A percentile compares a stretch with the other conserved stretches of the same genome.
These are phyloP conservation scores for Aegilops sharonensis DNA, from an alignment of 176 grass and related monocot species.

Conservation along the genomic window DNA sequence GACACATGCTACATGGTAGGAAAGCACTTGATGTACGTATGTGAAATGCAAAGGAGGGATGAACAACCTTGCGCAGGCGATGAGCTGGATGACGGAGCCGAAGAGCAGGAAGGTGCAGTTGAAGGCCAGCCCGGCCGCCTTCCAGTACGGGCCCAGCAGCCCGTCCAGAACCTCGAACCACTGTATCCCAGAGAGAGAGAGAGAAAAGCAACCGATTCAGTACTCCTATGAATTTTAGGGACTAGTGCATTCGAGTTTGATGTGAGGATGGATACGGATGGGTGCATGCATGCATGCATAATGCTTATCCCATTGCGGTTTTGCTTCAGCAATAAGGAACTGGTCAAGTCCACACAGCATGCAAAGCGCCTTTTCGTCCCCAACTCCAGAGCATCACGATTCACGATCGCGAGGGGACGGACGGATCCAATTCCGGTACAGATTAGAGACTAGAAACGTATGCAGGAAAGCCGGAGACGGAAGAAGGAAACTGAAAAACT, in stretches of 20 bases:
- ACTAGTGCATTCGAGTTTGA: too few species aligned
- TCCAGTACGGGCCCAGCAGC: constrained; percentile 55
- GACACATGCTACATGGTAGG: too few species aligned
- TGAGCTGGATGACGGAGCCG: constrained; percentile 62
- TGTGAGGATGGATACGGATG: too few species aligned
- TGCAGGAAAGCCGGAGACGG: background rate
- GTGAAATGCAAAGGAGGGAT: too few species aligned
- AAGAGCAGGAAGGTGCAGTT: constrained; percentile 71
- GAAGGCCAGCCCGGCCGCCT: constrained; percentile 46
- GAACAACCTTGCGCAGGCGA: constrained; percentile 49
- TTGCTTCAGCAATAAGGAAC: constrained; percentile 24
- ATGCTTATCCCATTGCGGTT: constrained; percentile 29
- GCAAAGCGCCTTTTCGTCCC: background rate
- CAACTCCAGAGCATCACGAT: constrained; percentile 10
- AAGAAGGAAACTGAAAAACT: constrained; percentile 7
- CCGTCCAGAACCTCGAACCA: constrained; percentile 64
- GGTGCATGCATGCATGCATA: too few species aligned
- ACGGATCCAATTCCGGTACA: constrained; percentile 18
- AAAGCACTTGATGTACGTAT: too few species aligned
- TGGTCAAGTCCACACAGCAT: background rate
- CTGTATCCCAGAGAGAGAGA: background rate
- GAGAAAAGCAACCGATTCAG: background rate
- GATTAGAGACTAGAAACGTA: background rate
- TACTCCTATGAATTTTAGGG: too few species aligned
- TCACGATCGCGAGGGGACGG: background rate